Evolutionary conservation across 306 rosid species (phyloP), one percentile per base, ranked within the genome.

Genomic region (Sophora flavescens): DNA sequence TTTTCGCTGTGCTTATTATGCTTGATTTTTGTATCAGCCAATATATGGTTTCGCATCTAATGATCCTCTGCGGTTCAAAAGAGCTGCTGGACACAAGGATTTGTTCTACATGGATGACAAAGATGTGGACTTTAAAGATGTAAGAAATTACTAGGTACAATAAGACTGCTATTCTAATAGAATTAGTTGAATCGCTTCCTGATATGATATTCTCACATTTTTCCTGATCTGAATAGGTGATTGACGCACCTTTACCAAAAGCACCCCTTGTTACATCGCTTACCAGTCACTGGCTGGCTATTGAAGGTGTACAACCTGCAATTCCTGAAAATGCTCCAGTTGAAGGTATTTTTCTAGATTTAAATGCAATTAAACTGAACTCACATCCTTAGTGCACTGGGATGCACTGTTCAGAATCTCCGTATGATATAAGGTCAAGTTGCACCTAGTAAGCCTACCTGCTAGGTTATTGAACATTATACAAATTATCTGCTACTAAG

Each of bases 281-380:
- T 81, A 67, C 66, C 67, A 17, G 83, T 85, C 97, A 90, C 62
- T 92, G 97, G 98, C 86, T 94, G 78, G 93, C 97, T 84, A 90
- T 94, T 78, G 98, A 92, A 92, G 98, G 98, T 2, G 91, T 94
- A 72, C 96, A 86, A 73, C 97, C 96, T 73, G 93, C 96, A 80
- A 83, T 94, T 79, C 86, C 93, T 15, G 97, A 94, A 89, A 92
- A 92, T 79, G 82, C 94, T 63, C 82, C 80, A 2, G 62, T 69
- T 72, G 95, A 88, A 90, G 95, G 98, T 94, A 78, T 60, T 11
- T 70, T 48, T 47, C 61, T 56, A 61, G 74, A 17, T 41, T 72
- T 16, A 53, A 44, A 35, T 56, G 64, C 79, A 66, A 48, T 62
- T 63, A 68, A 79, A 60, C 73, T 56, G 15, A 66, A 39, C 32